These are phyloP conservation scores for Triadica sebifera DNA, from an alignment of 345 rosid genomes.

Conservation along the genomic window DNA sequence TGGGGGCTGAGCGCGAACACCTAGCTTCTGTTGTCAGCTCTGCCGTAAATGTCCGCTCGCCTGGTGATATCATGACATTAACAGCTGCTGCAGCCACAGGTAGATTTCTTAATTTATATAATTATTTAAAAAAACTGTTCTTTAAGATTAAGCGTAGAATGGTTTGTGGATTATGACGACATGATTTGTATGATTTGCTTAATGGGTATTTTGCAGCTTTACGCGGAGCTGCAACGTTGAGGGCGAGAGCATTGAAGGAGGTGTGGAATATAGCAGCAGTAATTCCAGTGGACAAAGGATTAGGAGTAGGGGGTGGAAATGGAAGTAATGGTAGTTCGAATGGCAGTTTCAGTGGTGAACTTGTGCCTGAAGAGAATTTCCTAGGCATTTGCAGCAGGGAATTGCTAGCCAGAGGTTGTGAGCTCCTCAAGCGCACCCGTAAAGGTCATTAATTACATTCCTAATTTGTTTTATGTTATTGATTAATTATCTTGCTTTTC, in stretches of 20 bases:
- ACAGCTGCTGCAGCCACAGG: constrained; percentile 95
- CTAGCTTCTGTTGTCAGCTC: constrained; percentile 76
- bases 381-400: constrained; percentile 81
- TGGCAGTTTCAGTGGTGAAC: constrained; percentile 81
- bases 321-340: constrained; percentile 67
- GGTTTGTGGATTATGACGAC: too few species aligned
- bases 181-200: too few species aligned
- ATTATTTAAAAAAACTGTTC: not conserved
- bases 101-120: constrained; percentile 12
- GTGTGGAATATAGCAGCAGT: constrained; percentile 95
- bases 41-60: constrained; percentile 74
- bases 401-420: constrained; percentile 84
- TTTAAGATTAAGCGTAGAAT: too few species aligned
- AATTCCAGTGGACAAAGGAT: constrained; percentile 80
- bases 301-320: constrained; percentile 32
- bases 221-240: constrained; percentile 85
- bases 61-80: constrained; percentile 82
- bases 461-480: not conserved
- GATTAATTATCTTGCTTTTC: not conserved
- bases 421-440: constrained; percentile 94
- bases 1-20: constrained; percentile 89
- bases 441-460: constrained; percentile 45
- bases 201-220: constrained; percentile 45
- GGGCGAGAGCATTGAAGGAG: constrained; percentile 80
- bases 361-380: constrained; percentile 83